phyloP scores from a whole-genome alignment of 2,329 filamentous ascomycete genomes.

The Exophiala sideris region DNA sequence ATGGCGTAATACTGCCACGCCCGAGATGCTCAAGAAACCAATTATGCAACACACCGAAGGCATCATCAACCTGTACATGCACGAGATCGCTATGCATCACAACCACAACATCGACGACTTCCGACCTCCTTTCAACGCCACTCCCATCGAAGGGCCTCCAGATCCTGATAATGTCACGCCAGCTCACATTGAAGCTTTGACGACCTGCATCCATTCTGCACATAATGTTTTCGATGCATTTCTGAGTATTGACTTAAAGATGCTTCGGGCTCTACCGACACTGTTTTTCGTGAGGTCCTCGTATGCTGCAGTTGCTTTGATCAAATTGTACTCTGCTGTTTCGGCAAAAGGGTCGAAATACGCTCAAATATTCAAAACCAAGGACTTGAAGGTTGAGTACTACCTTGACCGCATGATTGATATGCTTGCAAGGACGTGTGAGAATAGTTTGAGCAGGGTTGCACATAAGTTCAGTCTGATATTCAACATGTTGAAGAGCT shows the following conservation, averaged over 20 bases:
- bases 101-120: conserved; percentile 58
- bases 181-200: conserved; percentile 64
- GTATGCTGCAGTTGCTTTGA: conserved; percentile 67
- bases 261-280: conserved; percentile 64
- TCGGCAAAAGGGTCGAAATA: conserved; percentile 63
- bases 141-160: conserved; percentile 29
- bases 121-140: conserved; percentile 38
- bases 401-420: conserved; percentile 69
- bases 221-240: conserved; percentile 66
- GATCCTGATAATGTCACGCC: conserved; percentile 44
- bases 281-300: conserved; percentile 69
- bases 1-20: conserved; percentile 55
- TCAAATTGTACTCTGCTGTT: conserved; percentile 70
- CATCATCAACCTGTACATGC: conserved; percentile 67
- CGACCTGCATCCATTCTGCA: conserved; percentile 63
- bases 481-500: conserved; percentile 65
- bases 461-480: conserved; percentile 69
- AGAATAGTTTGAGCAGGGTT: conserved; percentile 61
- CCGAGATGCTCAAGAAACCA: conserved; percentile 51
- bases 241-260: conserved; percentile 56
- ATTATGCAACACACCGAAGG: conserved; percentile 62
- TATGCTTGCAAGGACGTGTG: conserved; percentile 63
- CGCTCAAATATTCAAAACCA: conserved; percentile 65
- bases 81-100: conserved; percentile 69
- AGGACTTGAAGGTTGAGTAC: conserved; percentile 62